These are phyloP conservation scores for Lactarius indigo DNA, from an alignment of 768 basidiomycete genomes.

Conservation along the genomic window DNA sequence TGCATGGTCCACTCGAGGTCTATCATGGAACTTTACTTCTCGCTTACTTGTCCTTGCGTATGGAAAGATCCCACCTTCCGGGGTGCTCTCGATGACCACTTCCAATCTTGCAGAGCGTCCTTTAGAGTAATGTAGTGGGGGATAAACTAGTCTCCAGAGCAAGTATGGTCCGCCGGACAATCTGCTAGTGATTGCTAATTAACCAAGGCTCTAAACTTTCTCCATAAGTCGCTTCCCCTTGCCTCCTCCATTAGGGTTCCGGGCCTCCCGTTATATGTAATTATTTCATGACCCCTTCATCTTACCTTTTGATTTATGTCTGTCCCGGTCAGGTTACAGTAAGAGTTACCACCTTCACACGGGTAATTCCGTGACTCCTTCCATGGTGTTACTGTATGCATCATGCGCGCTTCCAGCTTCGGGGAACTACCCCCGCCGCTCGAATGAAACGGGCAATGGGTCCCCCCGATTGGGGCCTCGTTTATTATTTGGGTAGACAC, in stretches of 20 bases:
- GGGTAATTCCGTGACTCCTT: constrained; percentile 4
- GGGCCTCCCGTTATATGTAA: not conserved
- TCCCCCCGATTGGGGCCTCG: not conserved
- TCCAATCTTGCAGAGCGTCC: not conserved
- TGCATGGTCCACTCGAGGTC: not conserved
- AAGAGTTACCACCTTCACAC: not conserved
- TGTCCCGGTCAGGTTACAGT: not conserved
- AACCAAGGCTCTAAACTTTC: not conserved
- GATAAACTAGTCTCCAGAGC: not conserved
- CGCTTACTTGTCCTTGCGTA: not conserved
- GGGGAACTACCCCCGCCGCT: not conserved
- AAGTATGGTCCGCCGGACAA: not conserved
- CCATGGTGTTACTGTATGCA: not conserved
- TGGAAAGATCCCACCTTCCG: not conserved
- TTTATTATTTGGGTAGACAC: constrained; percentile 7
- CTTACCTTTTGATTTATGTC: not conserved
- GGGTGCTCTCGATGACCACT: not conserved
- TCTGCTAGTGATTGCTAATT: not conserved
- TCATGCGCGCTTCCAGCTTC: not conserved
- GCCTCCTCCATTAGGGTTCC: not conserved
- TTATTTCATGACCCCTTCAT: not conserved
- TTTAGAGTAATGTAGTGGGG: not conserved
- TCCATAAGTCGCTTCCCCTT: not conserved
- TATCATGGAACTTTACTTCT: not conserved
- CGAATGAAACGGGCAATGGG: not conserved